Conservation (phyloP, 257 asterid species). For the Perilla frutescens region DNA sequence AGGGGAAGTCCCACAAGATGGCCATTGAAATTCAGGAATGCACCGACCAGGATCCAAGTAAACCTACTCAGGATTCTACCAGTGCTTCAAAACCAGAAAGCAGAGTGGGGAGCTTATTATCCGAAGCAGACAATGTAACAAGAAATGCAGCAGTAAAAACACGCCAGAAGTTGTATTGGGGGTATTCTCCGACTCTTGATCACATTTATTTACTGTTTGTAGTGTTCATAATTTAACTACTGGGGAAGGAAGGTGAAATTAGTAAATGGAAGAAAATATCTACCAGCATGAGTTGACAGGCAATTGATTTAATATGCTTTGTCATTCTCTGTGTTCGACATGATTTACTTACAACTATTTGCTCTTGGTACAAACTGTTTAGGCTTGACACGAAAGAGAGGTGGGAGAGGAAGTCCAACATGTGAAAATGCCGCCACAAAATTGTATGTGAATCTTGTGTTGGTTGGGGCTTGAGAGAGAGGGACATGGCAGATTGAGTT, state of each 20-base stretch:
- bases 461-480: background rate
- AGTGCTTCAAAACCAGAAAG: constrained; percentile 29
- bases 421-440: constrained; percentile 46
- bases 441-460: background rate
- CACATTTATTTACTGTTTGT: constrained; percentile 17
- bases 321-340: background rate
- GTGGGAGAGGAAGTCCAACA: constrained; percentile 94
- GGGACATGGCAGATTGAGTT: constrained; percentile 6
- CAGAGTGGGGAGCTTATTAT: constrained; percentile 28
- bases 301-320: background rate
- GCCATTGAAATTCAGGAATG: constrained; percentile 34
- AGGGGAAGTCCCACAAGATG: constrained; percentile 48
- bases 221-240: constrained; percentile 11
- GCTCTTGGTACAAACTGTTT: constrained; percentile 23
- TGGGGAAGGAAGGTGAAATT: constrained; percentile 2
- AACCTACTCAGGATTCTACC: constrained; percentile 36
- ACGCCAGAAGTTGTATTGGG: constrained; percentile 80
- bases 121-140: constrained; percentile 40
- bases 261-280: background rate
- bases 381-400: constrained; percentile 85
- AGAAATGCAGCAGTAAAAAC: constrained; percentile 35
- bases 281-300: background rate
- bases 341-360: background rate
- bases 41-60: constrained; percentile 27
- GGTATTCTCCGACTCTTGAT: constrained; percentile 49